Percentiles rank a stretch among this genome's conserved stretches.
Conservation (phyloP, 768 basidiomycete genomes). For the Mycena chlorophos region DNA sequence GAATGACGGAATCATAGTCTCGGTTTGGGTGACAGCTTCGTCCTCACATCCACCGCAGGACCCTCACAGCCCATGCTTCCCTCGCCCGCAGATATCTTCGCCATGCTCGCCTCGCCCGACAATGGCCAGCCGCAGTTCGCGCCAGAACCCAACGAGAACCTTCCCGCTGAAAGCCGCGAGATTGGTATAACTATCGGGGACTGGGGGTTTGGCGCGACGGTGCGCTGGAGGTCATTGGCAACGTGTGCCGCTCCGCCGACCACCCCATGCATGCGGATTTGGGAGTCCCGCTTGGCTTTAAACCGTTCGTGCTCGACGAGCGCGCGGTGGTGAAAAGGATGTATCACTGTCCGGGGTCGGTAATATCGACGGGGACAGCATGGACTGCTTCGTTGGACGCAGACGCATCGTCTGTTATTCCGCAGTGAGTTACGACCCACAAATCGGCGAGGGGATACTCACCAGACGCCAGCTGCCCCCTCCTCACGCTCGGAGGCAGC, state of each 20-base stretch:
- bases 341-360: not conserved
- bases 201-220: not conserved
- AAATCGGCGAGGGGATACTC: not conserved
- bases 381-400: not conserved
- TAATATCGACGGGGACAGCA: not conserved
- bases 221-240: not conserved
- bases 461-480: too few relatives aligned
- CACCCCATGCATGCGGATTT: not conserved
- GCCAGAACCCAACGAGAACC: conserved; percentile 25
- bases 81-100: too few relatives aligned
- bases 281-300: not conserved
- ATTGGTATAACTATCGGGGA: conserved; percentile 31
- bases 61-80: too few relatives aligned
- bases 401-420: not conserved
- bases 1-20: too few relatives aligned
- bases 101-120: conserved; percentile 1
- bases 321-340: not conserved
- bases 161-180: conserved; percentile 17
- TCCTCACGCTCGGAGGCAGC: not conserved
- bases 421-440: conserved; percentile 1
- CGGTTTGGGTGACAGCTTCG: too few relatives aligned
- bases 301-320: not conserved
- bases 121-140: conserved; percentile 28
- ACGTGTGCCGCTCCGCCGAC: not conserved
- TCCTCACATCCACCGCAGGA: too few relatives aligned